These are phyloP conservation scores for Xylariaceae sp. DNA, from an alignment of 2,329 filamentous ascomycete genomes.

Conservation along the genomic window DNA sequence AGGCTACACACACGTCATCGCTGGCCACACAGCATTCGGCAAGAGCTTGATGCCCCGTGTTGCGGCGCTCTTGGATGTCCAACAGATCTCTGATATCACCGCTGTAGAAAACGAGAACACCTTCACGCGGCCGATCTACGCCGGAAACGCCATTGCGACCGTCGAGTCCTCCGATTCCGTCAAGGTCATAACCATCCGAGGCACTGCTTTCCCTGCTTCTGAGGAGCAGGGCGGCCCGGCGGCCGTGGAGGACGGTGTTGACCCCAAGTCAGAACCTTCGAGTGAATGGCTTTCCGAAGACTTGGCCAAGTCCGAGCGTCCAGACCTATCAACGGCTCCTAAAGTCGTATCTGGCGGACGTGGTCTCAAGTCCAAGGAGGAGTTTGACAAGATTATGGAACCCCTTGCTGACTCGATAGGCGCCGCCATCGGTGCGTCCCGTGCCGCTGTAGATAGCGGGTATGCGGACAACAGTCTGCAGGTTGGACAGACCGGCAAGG, in stretches of 20 bases:
- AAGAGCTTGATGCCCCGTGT: conserved; percentile 92
- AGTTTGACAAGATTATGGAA: conserved; percentile 89
- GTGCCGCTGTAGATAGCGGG: conserved; percentile 92
- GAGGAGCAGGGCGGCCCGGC: conserved; percentile 68
- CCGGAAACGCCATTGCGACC: conserved; percentile 93
- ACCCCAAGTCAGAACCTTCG: conserved; percentile 67
- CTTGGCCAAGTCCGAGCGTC: conserved; percentile 86
- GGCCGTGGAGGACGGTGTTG: conserved; percentile 70
- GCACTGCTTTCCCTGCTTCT: conserved; percentile 80
- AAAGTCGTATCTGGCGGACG: conserved; percentile 91
- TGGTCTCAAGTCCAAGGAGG: conserved; percentile 94
- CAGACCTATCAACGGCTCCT: conserved; percentile 83
- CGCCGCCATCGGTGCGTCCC: conserved; percentile 91
- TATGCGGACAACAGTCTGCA: conserved; percentile 98
- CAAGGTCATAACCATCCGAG: conserved; percentile 89
- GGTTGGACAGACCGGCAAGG: conserved; percentile 97
- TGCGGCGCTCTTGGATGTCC: conserved; percentile 82
- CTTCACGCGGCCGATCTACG: conserved; percentile 95
- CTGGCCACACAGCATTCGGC: conserved; percentile 89
- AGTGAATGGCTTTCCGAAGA: conserved; percentile 94
- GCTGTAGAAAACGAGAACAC: conserved; percentile 83
- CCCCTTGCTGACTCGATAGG: conserved; percentile 88
- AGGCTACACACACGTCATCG: conserved; percentile 86
- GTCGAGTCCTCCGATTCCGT: conserved; percentile 82
- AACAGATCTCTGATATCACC: conserved; percentile 91